Base-by-base conservation (phyloP, 2,329 filamentous ascomycete species). In the Fusarium aywerte region DNA sequence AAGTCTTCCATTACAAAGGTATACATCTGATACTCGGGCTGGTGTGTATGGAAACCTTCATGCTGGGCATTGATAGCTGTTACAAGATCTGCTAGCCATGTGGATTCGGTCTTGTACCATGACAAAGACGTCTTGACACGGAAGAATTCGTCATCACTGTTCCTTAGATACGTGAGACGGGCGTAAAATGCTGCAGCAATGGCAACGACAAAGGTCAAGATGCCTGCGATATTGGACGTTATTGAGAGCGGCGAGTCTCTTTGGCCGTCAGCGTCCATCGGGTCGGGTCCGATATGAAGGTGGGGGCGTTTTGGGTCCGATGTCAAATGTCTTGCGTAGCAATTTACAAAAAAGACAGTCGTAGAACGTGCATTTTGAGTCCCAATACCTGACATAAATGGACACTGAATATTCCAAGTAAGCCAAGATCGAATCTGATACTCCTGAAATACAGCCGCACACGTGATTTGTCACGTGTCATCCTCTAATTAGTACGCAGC, bases 91-190 rank as follows among this genome's bases (percentile, higher is more conserved):
- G 77, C 71, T 15, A 84, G 77, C 79, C 80, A 84, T 7, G 76
- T 74, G 4, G 79, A 81, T 71, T 84, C 82, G 1, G 80, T 84
- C 69, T 84, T 84, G 71, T 80, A 84, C 81, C 82, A 84, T 9
- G 76, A 80, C 8, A 84, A 74, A 5, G 78, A 80, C 3, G 79
- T 77, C 62, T 84, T 83, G 56, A 83, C 80, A 33, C 78, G 78
- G 61, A 83, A 81, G 56, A 82, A 83, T 70, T 84, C 82, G 11
- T 76, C 75, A 58, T 83, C 78, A 51, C 81, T 81, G 62, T 81
- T 81, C 35, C 79, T 80, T 23, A 84, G 72, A 58, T 82, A 82
- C 9, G 75, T 80, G 44, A 84, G 66, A 32, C 81, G 79, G 6
- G 77, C 80, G 56, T 82, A 83, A n/a, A 75, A 65, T 0, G 81